Conservation (phyloP, 2,329 filamentous ascomycete species). For the Zasmidium citrigriseum region DNA sequence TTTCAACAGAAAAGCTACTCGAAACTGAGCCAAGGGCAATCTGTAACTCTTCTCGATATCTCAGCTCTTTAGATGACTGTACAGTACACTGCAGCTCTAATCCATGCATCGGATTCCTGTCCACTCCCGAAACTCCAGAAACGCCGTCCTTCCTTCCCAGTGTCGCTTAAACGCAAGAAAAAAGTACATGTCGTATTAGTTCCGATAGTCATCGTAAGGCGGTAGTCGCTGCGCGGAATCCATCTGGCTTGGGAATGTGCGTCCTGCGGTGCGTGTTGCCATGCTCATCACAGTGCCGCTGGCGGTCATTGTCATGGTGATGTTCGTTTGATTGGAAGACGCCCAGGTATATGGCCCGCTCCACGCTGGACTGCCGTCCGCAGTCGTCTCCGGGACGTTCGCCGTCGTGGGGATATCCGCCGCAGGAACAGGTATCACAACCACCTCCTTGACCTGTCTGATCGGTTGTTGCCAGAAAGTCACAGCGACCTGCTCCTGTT, state of each 20-base stretch:
- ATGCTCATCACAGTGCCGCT: neutral
- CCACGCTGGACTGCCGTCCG: neutral
- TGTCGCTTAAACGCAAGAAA: constrained; percentile 2
- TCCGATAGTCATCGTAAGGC: neutral
- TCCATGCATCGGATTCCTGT: neutral
- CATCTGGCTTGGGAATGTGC: constrained; percentile 7
- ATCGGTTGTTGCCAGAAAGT: constrained; percentile 21
- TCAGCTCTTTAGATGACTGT: neutral
- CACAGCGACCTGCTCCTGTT: constrained; percentile 21
- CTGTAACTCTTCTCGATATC: neutral
- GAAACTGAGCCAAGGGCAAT: neutral
- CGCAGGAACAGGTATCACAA: constrained; percentile 7
- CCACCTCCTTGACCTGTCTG: constrained; percentile 17
- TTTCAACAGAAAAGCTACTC: neutral
- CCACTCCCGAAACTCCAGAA: neutral
- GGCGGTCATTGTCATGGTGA: neutral
- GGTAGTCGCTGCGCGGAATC: neutral
- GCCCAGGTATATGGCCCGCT: neutral
- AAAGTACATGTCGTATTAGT: neutral
- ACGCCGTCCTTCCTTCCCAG: neutral
- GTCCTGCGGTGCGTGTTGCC: neutral
- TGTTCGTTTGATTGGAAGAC: neutral
- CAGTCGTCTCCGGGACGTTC: neutral
- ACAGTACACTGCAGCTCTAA: neutral
- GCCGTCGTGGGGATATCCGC: neutral